Conservation (phyloP, 768 basidiomycete genomes). For the Calocera cornea region DNA sequence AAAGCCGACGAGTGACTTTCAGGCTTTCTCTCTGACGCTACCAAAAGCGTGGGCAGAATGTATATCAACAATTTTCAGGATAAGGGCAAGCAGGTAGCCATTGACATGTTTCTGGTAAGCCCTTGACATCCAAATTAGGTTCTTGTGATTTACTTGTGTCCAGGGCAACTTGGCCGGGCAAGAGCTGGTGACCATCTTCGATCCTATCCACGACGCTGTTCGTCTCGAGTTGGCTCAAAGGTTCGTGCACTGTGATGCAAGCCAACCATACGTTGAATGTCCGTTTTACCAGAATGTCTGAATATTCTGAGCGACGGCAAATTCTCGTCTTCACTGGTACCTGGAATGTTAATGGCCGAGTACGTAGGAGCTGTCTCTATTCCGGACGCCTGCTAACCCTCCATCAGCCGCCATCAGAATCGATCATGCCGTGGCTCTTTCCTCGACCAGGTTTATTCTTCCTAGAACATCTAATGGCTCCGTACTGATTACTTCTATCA, state of each 20-base stretch:
- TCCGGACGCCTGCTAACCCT: constrained; percentile 7
- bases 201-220: constrained; percentile 85
- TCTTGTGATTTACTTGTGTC: background rate
- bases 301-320: constrained; percentile 69
- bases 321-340: constrained; percentile 76
- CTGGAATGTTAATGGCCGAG: constrained; percentile 91
- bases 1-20: constrained; percentile 4
- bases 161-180: constrained; percentile 90
- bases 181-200: constrained; percentile 76
- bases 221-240: constrained; percentile 54
- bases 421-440: constrained; percentile 80
- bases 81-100: constrained; percentile 82
- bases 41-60: constrained; percentile 87
- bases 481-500: constrained; percentile 4
- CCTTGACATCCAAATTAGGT: background rate
- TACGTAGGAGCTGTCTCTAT: constrained; percentile 24
- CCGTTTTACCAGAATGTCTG: constrained; percentile 39
- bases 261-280: background rate
- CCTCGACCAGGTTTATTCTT: constrained; percentile 61
- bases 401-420: constrained; percentile 57
- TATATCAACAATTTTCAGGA: constrained; percentile 99
- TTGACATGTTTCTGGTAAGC: constrained; percentile 85
- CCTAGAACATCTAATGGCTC: background rate
- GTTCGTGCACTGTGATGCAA: constrained; percentile 26
- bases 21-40: constrained; percentile 90